Base-by-base conservation (phyloP, 805 yeast species). In the Kluyveromyces nonfermentans region DNA sequence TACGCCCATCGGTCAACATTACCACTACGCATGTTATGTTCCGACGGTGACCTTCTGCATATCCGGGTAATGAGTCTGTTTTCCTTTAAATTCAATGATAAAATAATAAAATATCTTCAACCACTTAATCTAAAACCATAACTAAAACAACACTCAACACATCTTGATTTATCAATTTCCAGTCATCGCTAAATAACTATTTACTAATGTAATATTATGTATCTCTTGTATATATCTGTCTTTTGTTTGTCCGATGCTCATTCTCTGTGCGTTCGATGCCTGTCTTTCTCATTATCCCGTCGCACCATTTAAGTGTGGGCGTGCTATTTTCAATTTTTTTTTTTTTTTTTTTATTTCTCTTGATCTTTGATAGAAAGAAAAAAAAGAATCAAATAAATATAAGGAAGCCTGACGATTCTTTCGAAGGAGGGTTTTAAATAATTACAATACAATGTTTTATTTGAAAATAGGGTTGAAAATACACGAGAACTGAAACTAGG, bases 261-360 rank as follows among this genome's bases (percentile, higher is more conserved):
- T n/a, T n/a, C n/a, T n/a, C n/a, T n/a, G n/a, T 10, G 21, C 12
- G 22, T 5, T 34, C 18, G 21, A n/a, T 34, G 19, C 10, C n/a
- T n/a, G 21, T 34, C 19, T 20, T 20, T 16, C 19, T 14, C 14
- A 17, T 21, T 34, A 34, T 34, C 37, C 37, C 37, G 37, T 34
- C 37, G 37, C 37, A 34, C 37, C 37, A 34, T 34, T 34, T 25
- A 25, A 25, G 30, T 25, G 30, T 25, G 30, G 30, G 30, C 30
- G 30, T 25, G 30, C 7, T 25, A 25, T 25, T 25, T 25, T 25
- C 7, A 14, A 25, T 10, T 25, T 25, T 25, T 25, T 25, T 25
- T 25, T 25, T 25, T 25, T 9, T 10, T 25, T 25, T 25, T 25
- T 25, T 25, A 10, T 25, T 25, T 25, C 28, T 22, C 30, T 25